A percentile compares a stretch with the other conserved stretches of the same genome.
Conservation (phyloP, 768 basidiomycete genomes). For the Cyathus striatus region DNA sequence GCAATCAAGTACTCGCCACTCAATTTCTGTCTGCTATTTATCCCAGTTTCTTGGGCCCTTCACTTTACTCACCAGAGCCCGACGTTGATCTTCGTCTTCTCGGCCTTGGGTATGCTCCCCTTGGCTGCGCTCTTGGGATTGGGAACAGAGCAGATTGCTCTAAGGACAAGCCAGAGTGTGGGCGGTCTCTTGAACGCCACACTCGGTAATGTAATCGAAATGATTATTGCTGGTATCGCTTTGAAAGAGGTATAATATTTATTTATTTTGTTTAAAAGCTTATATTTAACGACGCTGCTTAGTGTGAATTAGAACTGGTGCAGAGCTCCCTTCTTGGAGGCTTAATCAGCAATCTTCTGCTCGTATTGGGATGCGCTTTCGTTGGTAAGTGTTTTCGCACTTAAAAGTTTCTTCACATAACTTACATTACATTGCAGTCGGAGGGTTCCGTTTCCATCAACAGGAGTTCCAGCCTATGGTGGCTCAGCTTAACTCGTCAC, state of each 20-base stretch:
- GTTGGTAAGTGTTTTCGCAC: constrained; percentile 66
- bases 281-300: constrained; percentile 7
- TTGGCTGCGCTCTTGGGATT: constrained; percentile 46
- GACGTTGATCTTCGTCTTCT: constrained; percentile 43
- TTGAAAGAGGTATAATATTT: constrained; percentile 24
- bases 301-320: constrained; percentile 50
- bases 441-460: constrained; percentile 44
- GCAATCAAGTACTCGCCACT: constrained; percentile 26
- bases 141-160: constrained; percentile 48
- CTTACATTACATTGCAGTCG: constrained; percentile 19
- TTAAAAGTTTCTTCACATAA: not conserved
- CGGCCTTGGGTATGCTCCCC: constrained; percentile 44
- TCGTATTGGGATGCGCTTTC: constrained; percentile 81
- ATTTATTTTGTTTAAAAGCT: not conserved
- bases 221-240: constrained; percentile 45
- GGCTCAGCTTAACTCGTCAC: constrained; percentile 60
- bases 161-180: constrained; percentile 41
- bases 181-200: constrained; percentile 52
- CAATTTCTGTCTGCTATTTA: constrained; percentile 42
- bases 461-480: constrained; percentile 52
- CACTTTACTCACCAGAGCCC: constrained; percentile 39
- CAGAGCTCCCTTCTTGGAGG: constrained; percentile 49
- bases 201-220: constrained; percentile 46
- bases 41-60: constrained; percentile 46
- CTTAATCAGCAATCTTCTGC: constrained; percentile 65